Evolutionary conservation across 225 moss, liverwort and hornwort genomes (phyloP), one percentile per base, ranked within the genome.

Genomic region (Bryum argenteum): DNA sequence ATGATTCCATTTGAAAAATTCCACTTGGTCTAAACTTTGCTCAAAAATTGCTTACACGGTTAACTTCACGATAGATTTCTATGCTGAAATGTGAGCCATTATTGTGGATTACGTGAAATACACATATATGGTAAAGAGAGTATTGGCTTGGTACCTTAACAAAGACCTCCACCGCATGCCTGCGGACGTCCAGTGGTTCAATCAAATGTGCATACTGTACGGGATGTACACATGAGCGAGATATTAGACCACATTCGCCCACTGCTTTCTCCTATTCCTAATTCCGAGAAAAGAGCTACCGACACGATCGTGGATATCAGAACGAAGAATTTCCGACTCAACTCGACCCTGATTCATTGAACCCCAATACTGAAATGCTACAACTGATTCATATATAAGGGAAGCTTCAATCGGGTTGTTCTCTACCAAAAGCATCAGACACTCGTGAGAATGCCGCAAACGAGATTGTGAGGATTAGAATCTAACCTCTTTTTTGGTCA

Each of bases 181-280:
- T 86, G 63, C 93, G 91, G 71, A 79, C 82, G 52, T 89, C 88
- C 63, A 89, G 41, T 61, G 91, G 88, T 66, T 93, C 77, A 64
- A 91, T 93, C 60, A 89, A 19, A 66, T 91, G 79, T 41, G 83
- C 65, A 68, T 85, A 67, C 92, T 92, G 75, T 33, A 55, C n/a
- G 62, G 22, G 64, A 40, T 41, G 58, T 42, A 61, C 37, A 54
- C 53, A 23, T 45, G 42, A 58, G 58, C 18, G 60, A 33, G 66
- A 71, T 60, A 22, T 78, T 61, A 72, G 54, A 42, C 51, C 44
- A 33, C 33, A 6, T 33, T 33, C 33, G 33, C 33, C 3, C 33
- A 33, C 33, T 5, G 7, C 55, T 47, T 3, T 62, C 54, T 10
- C 58, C 19, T 41, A 48, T 74, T 66, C 66, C 66, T 16, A 28